Conservation (phyloP, 805 yeast genomes). For the Yueomyces sp. region DNA sequence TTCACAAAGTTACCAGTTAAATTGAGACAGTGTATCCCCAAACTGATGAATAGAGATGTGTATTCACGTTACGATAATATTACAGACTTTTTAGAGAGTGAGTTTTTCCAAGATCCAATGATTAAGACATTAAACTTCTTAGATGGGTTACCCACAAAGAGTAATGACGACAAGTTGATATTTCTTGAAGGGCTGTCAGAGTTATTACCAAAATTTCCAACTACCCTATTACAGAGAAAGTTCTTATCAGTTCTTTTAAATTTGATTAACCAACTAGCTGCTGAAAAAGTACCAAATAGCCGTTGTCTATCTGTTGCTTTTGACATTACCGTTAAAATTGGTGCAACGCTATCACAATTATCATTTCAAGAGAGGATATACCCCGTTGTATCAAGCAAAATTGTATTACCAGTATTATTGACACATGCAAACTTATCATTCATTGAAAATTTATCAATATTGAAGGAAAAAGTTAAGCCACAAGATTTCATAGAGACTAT, state of each 20-base stretch:
- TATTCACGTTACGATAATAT: constrained; percentile 39
- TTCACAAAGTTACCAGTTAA: constrained; percentile 48
- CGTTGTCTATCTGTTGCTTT: constrained; percentile 26
- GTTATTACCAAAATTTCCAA: constrained; percentile 46
- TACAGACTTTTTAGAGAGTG: constrained; percentile 49
- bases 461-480: constrained; percentile 37
- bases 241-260: constrained; percentile 57
- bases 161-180: constrained; percentile 48
- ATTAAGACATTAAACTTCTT: constrained; percentile 68
- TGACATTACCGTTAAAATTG: constrained; percentile 46
- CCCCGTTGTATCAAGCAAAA: constrained; percentile 23
- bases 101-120: constrained; percentile 70
- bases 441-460: constrained; percentile 33
- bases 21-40: constrained; percentile 33
- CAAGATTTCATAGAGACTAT: constrained; percentile 32
- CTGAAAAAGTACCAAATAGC: constrained; percentile 29
- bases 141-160: constrained; percentile 71
- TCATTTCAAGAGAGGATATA: constrained; percentile 63
- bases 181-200: constrained; percentile 54
- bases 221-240: constrained; percentile 45
- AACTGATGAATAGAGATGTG: constrained; percentile 40
- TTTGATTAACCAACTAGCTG: constrained; percentile 27
- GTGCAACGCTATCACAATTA: constrained; percentile 55
- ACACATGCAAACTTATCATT: constrained; percentile 24
- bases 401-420: constrained; percentile 12